Base-by-base conservation (phyloP, 805 yeast species). In the Suhomyces prunicola region DNA sequence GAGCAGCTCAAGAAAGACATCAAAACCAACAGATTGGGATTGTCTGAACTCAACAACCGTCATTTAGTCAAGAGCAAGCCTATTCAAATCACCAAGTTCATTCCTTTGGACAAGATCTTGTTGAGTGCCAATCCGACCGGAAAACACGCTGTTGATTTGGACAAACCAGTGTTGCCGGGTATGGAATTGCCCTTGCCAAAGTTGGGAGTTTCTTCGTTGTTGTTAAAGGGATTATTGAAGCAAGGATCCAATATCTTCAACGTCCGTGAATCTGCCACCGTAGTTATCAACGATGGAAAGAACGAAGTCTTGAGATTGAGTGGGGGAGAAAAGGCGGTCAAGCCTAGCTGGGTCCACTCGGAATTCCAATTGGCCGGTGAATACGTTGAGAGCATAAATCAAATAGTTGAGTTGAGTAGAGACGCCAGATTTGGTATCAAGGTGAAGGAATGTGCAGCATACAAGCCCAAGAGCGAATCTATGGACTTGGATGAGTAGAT, bases 271-370 rank as follows among this genome's bases (percentile, higher is more conserved):
- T 78, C 85, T 56, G 75, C 88, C 44, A 91, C 98, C 5, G 82
- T 94, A 48, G 78, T 86, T 31, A 73, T 90, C 51, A 68, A 74
- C 54, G 63, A 68, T 41, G 74, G 74, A 47, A 71, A 63, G 54
- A 74, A 76, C 44, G 94, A 88, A 68, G 73, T 88, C 15, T 69
- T 92, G 52, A 82, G 96, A 67, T 78, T 93, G 57, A 83, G 93
- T 26, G 97, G 97, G 46, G 96, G 96, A 47, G 68, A 76, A 39
- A 77, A 79, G 61, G 77, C 86, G 24, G 79, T 85, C 50, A 79
- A 81, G 54, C 92, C 97, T 61, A 83, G 90, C 60, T 94, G 96
- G 94, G 87, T 88, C 44, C 97, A 92, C 67, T 89, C 97, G 26
- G 74, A 81, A 42, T 85, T 76, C 71, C 86, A 86, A 68, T 71